Evolutionary conservation across 441 rosid genomes (phyloP).

Genomic region (Pelargonium australe): DNA sequence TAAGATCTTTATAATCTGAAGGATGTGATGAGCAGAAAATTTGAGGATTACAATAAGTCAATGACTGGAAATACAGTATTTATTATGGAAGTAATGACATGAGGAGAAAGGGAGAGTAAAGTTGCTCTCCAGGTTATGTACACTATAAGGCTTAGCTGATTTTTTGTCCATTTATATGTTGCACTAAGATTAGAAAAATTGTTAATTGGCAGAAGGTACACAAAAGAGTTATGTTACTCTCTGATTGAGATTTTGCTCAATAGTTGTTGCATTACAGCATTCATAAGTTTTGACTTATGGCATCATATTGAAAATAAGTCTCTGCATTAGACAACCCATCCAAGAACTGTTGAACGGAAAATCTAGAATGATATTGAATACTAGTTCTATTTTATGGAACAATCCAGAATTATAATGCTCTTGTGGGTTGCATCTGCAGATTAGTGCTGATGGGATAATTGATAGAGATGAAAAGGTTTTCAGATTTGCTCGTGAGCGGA

Average conservation of each 20-base stretch:
- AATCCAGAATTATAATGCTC: slow-evolving; percentile 7
- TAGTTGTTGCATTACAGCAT: not conserved
- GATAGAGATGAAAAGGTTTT: slow-evolving; percentile 88
- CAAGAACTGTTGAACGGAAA: not conserved
- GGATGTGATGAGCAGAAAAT: not conserved
- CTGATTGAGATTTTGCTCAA: not conserved
- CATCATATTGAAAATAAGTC: not conserved
- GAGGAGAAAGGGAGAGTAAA: not conserved
- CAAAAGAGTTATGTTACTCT: not conserved
- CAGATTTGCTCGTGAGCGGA: slow-evolving; percentile 67
- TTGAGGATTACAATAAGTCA: not conserved
- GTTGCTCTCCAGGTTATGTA: not conserved
- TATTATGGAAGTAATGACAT: not conserved
- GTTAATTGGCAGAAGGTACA: not conserved
- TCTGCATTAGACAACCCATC: not conserved
- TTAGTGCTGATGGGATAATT: slow-evolving; percentile 69
- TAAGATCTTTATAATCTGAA: not conserved
- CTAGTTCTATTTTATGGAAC: not conserved
- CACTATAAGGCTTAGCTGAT: not conserved
- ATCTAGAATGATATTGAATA: too few species aligned
- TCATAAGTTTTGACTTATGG: not conserved
- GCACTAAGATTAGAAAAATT: not conserved
- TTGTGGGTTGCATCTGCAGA: slow-evolving; percentile 36
- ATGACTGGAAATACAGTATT: not conserved
- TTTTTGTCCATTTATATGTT: not conserved